These are phyloP conservation scores for Paraphaeosphaeria sporulosa DNA, from an alignment of 2,329 filamentous ascomycete genomes.

Conservation along the genomic window DNA sequence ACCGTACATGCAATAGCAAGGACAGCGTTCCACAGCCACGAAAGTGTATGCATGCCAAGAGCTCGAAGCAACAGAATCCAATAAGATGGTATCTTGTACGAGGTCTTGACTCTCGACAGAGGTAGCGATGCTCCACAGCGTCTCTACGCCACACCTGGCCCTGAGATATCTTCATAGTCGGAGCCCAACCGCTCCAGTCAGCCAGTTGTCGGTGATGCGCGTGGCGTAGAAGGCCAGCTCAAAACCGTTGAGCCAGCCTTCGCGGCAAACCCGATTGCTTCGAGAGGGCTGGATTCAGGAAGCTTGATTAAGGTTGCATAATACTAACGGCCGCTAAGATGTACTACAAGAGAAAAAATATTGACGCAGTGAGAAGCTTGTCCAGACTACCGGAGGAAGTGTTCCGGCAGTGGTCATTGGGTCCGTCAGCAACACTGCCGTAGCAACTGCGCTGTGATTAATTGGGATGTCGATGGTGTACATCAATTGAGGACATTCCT, in stretches of 20 bases:
- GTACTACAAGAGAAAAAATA: neutral
- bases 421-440: neutral
- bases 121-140: neutral
- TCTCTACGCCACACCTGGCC: neutral
- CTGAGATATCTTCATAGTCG: neutral
- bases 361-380: conserved; percentile 10
- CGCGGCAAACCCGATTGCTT: neutral
- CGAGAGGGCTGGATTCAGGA: neutral
- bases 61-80: neutral
- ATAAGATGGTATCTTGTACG: neutral
- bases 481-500: neutral
- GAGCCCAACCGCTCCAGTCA: neutral
- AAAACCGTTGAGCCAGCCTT: neutral
- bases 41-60: neutral
- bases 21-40: neutral
- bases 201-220: neutral
- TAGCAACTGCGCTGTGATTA: neutral
- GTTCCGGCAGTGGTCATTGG: neutral
- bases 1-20: neutral
- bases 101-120: neutral
- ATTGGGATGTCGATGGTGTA: neutral
- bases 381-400: neutral
- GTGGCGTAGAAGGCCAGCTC: neutral
- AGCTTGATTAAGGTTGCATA: conserved; percentile 3
- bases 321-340: conserved; percentile 7